Conservation (phyloP, 352 stramenopile genomes). For the Phytophthora sp. region DNA sequence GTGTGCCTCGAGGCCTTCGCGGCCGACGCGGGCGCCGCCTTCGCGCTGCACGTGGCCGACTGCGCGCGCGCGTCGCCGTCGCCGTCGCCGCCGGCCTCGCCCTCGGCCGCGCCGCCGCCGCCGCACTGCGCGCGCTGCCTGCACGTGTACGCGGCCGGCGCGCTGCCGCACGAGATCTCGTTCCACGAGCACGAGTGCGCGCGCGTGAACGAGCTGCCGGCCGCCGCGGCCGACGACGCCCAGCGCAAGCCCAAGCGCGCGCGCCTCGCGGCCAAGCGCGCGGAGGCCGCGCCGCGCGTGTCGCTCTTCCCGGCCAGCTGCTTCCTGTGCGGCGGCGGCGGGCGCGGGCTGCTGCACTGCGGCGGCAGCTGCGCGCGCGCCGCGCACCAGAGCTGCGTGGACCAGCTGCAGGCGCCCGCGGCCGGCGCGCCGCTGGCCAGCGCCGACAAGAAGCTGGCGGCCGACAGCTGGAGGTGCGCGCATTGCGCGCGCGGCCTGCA, state of each 20-base stretch:
- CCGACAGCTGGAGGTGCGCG: constrained; percentile 64
- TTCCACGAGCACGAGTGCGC: constrained; percentile 86
- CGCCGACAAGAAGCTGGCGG: constrained; percentile 37
- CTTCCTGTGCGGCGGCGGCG: constrained; percentile 58
- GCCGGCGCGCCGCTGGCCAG: constrained; percentile 11
- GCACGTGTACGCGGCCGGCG: constrained; percentile 59
- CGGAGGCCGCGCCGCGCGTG: constrained; percentile 10
- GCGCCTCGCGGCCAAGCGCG: constrained; percentile 20
- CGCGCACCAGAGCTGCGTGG: constrained; percentile 70
- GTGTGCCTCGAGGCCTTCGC: constrained; percentile 53
- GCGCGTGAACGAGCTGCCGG: constrained; percentile 51
- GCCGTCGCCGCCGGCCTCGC: constrained; percentile 13
- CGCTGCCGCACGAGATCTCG: constrained; percentile 58
- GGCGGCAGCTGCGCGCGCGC: constrained; percentile 56
- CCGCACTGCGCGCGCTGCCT: constrained; percentile 65
- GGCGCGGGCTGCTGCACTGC: constrained; percentile 64
- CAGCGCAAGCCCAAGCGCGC: constrained; percentile 29
- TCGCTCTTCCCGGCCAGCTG: constrained; percentile 65
- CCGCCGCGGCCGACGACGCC: not conserved
- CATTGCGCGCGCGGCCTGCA: constrained; percentile 69
- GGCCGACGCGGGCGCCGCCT: constrained; percentile 20
- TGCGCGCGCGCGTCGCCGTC: constrained; percentile 35
- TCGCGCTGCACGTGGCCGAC: constrained; percentile 62
- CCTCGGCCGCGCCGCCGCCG: constrained; percentile 2
- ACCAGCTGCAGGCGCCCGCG: constrained; percentile 45